A percentile compares a stretch with the other conserved stretches of the same genome.
These are phyloP conservation scores for Schizochytrium sp. DNA, from an alignment of 108 stramenopile genomes.

Conservation along the genomic window DNA sequence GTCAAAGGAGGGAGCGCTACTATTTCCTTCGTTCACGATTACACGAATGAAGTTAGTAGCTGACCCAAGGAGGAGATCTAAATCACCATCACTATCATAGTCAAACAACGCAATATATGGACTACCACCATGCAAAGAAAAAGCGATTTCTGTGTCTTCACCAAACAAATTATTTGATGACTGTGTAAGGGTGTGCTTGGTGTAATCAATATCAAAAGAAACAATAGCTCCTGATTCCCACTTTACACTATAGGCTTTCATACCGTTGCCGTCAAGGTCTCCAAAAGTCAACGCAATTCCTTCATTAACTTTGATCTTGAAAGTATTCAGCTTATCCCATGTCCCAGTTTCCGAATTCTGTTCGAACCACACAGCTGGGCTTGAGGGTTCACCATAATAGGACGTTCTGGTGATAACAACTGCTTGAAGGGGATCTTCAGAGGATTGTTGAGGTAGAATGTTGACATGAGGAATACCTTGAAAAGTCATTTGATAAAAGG, in stretches of 20 bases:
- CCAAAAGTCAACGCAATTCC: neutral
- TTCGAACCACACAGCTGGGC: too few relatives aligned
- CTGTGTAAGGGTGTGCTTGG: neutral
- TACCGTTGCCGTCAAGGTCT: neutral
- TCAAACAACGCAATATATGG: neutral
- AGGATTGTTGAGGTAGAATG: neutral
- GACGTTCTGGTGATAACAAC: neutral
- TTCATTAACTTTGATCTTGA: neutral
- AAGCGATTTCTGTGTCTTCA: neutral
- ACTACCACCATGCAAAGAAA: too few relatives aligned
- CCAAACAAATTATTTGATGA: neutral
- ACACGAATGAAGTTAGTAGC: neutral
- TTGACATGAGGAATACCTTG: neutral
- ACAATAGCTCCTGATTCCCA: neutral
- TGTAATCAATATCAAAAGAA: neutral
- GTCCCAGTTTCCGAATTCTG: neutral
- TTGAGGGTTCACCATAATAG: too few relatives aligned
- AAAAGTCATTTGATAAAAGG: neutral
- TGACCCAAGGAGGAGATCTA: conserved; percentile 42
- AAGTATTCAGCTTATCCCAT: neutral
- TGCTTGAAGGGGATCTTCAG: neutral
- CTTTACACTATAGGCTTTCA: neutral
- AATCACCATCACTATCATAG: neutral
- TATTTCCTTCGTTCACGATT: neutral
- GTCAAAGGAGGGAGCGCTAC: neutral